Base-by-base conservation (phyloP, 2,329 filamentous ascomycete genomes). In the Penicillium thymicola region DNA sequence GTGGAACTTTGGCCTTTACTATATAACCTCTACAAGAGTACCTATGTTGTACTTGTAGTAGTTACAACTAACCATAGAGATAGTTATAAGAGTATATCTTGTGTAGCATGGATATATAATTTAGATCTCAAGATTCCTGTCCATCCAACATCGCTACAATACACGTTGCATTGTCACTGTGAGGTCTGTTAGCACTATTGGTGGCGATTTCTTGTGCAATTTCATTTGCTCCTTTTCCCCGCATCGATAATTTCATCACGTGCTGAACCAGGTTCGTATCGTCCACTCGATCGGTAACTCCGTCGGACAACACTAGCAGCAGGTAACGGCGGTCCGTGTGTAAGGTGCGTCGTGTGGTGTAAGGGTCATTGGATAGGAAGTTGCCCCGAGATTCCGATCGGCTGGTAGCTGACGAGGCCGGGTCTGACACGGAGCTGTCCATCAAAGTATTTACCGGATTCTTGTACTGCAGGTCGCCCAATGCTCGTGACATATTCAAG, bases 391-490 rank as follows among this genome's bases (percentile, higher is more conserved):
- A 48, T 49, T 63, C 47, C n/a, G 53, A 62, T 36, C 10, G 57
- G 40, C 18, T 56, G 13, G 61, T 63, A 55, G 50, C 58, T 25
- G 62, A 59, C 18, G 64, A 62, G 25, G 63, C 65, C 16, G 61
- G 65, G 56, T 60, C 58, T 18, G 51, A 37, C 7, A 49, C 37
- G 5, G 54, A 52, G 25, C 58, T 49, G 37, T 67, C 56, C 18
- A 60, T 54, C 7, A 63, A 43, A 3, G 52, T 66, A 51, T 72
- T 72, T 27, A 73, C 64, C 23, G 71, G 71, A 41, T 70, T 69
- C 50, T 74, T 74, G 60, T 74, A 74, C 58, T 72, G 71, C 25
- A 74, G 60, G 52, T 73, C 71, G 4, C 71, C 71, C n/a, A 73
- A 51, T 23, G 71, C 70, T 28, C 71, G 70, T 23, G 71, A 74